A percentile compares a stretch with the other conserved stretches of the same genome.
These are phyloP conservation scores for Podila verticillata DNA, from an alignment of 192 early-diverging fungal species.

Conservation along the genomic window DNA sequence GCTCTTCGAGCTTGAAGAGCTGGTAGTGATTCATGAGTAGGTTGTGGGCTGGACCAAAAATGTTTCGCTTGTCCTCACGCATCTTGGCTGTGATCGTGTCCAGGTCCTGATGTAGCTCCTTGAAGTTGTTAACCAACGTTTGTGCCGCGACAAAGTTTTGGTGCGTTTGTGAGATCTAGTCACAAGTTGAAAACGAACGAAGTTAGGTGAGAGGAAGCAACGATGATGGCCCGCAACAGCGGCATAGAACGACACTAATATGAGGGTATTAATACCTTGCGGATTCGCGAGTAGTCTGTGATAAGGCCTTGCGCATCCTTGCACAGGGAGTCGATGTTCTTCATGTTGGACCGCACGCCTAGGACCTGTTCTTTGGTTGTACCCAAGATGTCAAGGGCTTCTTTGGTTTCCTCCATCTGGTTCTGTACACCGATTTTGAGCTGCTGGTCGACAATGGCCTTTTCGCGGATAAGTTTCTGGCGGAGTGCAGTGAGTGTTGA, in stretches of 20 bases:
- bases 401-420: constrained; percentile 90
- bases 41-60: constrained; percentile 78
- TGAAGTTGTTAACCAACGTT: constrained; percentile 86
- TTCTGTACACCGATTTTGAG: constrained; percentile 93
- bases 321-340: constrained; percentile 88
- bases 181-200: neutral
- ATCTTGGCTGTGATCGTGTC: constrained; percentile 76
- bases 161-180: constrained; percentile 89
- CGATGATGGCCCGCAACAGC: no score
- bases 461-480: constrained; percentile 88
- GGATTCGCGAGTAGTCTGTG: constrained; percentile 89
- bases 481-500: constrained; percentile 84
- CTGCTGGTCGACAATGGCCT: constrained; percentile 93
- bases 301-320: constrained; percentile 87
- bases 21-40: constrained; percentile 90
- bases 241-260: neutral
- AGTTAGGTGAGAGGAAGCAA: neutral
- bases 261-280: constrained; percentile 66
- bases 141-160: constrained; percentile 94
- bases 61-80: constrained; percentile 68
- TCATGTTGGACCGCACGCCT: constrained; percentile 77
- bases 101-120: constrained; percentile 85
- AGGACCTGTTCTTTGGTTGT: constrained; percentile 71
- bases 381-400: constrained; percentile 83
- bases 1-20: constrained; percentile 87